Evolutionary conservation across 176 grass and related monocot species (phyloP).

Genomic region (Triticum monococcum): DNA sequence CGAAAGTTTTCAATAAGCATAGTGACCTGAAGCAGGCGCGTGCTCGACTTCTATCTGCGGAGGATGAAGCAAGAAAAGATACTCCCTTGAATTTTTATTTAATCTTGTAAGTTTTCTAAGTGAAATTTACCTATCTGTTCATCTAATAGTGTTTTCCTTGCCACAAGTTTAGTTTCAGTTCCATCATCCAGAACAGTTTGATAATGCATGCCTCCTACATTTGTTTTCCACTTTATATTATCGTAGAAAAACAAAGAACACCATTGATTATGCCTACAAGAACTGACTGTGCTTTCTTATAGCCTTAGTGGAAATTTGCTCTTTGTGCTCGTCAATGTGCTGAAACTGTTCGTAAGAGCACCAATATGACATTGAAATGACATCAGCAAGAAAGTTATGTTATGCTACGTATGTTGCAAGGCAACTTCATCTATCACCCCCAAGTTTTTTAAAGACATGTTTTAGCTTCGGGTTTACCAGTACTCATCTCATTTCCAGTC

Average conservation of each 20-base stretch:
- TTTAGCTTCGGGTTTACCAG: background rate
- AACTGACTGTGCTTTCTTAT: background rate
- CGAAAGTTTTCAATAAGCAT: constrained; percentile 55
- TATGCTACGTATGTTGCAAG: background rate
- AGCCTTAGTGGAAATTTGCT: background rate
- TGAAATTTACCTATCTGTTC: constrained; percentile 24
- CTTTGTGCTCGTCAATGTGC: background rate
- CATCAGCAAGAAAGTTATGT: background rate
- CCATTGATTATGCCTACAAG: background rate
- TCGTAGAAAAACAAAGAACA: background rate
- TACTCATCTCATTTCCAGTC: background rate
- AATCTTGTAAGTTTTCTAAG: constrained; percentile 82
- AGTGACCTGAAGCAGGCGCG: constrained; percentile 63
- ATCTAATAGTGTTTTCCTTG: background rate
- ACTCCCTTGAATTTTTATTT: constrained; percentile 82
- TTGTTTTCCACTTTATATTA: constrained; percentile 20
- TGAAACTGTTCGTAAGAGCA: constrained; percentile 12
- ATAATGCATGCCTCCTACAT: background rate
- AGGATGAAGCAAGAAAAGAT: constrained; percentile 72
- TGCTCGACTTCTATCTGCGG: constrained; percentile 55
- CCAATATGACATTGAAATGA: background rate
- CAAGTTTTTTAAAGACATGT: background rate
- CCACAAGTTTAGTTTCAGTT: background rate
- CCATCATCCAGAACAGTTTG: background rate
- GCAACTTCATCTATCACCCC: background rate